These are phyloP conservation scores for Magnolia kwangsiensis DNA, from an alignment of 164 flowering plant genomes.

Conservation along the genomic window DNA sequence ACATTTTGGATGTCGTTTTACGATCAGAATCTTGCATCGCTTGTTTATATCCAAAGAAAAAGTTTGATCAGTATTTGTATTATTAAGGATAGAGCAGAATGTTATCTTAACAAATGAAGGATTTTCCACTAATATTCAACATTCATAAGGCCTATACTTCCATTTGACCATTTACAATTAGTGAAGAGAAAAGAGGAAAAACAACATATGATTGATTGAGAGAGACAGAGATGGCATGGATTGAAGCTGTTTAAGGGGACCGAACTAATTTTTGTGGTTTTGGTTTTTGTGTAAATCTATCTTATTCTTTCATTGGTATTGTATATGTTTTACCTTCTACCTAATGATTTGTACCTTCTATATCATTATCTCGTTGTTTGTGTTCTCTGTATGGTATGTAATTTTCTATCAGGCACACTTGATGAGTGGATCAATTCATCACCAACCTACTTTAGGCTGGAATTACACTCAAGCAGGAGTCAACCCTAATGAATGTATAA, in stretches of 20 bases:
- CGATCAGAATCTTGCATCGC: slow-evolving; percentile 6
- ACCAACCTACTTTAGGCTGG: no score
- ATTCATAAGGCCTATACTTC: neutral
- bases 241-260: neutral
- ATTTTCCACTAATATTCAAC: no score
- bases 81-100: slow-evolving; percentile 11
- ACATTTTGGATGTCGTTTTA: slow-evolving; percentile 7
- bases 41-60: slow-evolving; percentile 2
- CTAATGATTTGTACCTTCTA: neutral
- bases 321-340: neutral
- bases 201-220: neutral
- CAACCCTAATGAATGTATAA: no score
- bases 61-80: slow-evolving; percentile 16
- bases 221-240: neutral
- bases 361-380: neutral
- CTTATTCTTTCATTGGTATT: neutral
- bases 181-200: neutral
- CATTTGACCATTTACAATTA: neutral
- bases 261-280: neutral
- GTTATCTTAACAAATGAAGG: neutral
- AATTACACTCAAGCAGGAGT: no score
- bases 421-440: no score
- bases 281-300: neutral
- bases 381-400: neutral
- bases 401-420: neutral